phyloP scores from a whole-genome alignment of 2,329 filamentous ascomycete species.

The Beauveria caledonica region DNA sequence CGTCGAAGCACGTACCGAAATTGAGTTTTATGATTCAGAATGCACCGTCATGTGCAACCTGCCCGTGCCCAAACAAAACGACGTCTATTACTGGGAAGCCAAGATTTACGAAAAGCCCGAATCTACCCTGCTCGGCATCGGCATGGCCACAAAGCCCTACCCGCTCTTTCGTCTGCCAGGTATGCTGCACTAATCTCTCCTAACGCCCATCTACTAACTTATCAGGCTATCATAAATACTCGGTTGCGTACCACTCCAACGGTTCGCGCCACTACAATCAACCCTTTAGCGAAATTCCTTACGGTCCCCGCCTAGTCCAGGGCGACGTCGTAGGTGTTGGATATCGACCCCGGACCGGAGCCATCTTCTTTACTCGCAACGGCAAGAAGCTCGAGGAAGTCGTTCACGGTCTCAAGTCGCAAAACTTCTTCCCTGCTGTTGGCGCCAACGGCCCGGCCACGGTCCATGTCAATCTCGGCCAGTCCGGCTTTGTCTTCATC shows the following conservation, averaged over 20 bases:
- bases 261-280: conserved; percentile 88
- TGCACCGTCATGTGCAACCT: conserved; percentile 96
- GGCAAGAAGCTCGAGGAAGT: conserved; percentile 96
- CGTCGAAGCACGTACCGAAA: conserved; percentile 90
- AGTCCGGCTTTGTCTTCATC: conserved; percentile 97
- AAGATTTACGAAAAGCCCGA: conserved; percentile 99
- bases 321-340: conserved; percentile 94
- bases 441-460: conserved; percentile 89
- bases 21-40: conserved; percentile 97
- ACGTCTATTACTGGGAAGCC: conserved; percentile 99
- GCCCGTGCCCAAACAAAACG: conserved; percentile 95
- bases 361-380: conserved; percentile 96
- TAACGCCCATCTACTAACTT: conserved; percentile 15
- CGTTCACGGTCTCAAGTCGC: conserved; percentile 81
- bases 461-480: conserved; percentile 95
- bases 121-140: conserved; percentile 75
- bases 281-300: conserved; percentile 71
- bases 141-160: conserved; percentile 94
- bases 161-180: conserved; percentile 89
- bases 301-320: conserved; percentile 79
- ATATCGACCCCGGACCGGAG: conserved; percentile 87
- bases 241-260: conserved; percentile 81
- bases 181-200: conserved; percentile 34
- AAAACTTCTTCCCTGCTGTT: conserved; percentile 97
- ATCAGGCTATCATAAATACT: conserved; percentile 78